Base-by-base conservation (phyloP, 2,329 filamentous ascomycete genomes). In the Colletotrichum spaethianum region DNA sequence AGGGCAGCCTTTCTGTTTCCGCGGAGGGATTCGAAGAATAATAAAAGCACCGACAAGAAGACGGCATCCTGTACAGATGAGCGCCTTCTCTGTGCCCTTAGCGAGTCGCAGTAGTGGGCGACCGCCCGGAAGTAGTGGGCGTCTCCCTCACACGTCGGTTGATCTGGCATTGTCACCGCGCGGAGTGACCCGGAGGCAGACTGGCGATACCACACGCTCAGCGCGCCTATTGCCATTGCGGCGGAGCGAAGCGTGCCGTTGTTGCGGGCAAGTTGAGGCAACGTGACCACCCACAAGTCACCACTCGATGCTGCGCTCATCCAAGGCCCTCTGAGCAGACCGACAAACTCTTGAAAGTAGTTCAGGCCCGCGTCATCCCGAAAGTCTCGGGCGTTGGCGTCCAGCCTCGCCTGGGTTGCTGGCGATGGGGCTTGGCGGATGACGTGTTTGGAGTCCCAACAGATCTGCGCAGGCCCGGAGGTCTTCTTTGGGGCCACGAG, bases 101-200 rank as follows among this genome's bases (percentile, higher is more conserved):
- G 69, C 0, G 82, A 78, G 4, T 76, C 73, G 26, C 82, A 81
- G 61, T 83, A 82, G 63, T 82, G 79, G 2, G 76, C 74, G 5
- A 84, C 72, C 0, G 82, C 82, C 1, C 78, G 75, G 38, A 78
- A 75, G 73, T 83, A 83, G 64, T 80, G 78, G 31, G 61, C 16
- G 56, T 75, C 74, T 57, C 63, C 69, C 20, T 74, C 60, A 0
- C 44, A 33, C 1, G 31, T 60, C 8, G 59, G 50, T 16, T 31
- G 42, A 12, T 33, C 50, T 3, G 73, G 69, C n/a, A 69, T 36
- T 1, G 76, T 56, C 6, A 65, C 42, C 12, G 67, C 20, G 16
- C 72, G 65, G n/a, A 76, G 73, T 2, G 69, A 70, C 6, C 31
- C 16, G 12, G 48, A 36, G 0, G 33, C 31, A 1, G 74, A 75